Conservation (phyloP, 345 rosid genomes). For the Eucalyptus cloeziana region DNA sequence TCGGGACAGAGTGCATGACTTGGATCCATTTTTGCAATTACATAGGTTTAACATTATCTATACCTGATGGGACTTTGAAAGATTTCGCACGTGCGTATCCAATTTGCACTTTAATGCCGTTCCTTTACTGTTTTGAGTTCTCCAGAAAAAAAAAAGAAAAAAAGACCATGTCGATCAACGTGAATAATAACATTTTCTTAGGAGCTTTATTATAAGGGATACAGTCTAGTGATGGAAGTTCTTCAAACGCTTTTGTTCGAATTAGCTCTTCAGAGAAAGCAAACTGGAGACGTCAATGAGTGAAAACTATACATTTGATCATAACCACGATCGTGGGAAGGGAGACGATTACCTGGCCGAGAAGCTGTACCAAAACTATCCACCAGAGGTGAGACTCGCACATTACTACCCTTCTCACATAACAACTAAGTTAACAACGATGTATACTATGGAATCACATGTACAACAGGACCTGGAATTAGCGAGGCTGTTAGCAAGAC, state of each 20-base stretch:
- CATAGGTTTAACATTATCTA: background rate
- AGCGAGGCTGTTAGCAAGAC: slow-evolving; percentile 12
- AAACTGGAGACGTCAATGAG: background rate
- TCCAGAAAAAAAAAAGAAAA: background rate
- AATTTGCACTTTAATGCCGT: background rate
- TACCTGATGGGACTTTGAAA: background rate
- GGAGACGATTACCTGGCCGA: background rate
- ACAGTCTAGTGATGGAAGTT: background rate
- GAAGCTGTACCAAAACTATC: background rate
- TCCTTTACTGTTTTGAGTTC: background rate
- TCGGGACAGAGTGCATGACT: background rate
- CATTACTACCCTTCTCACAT: background rate
- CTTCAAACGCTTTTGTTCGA: background rate
- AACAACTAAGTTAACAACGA: background rate
- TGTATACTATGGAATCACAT: background rate
- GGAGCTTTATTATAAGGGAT: background rate
- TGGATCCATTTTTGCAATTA: background rate
- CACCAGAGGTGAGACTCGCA: background rate
- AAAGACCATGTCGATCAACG: background rate
- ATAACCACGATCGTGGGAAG: background rate
- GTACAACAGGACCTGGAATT: slow-evolving; percentile 19
- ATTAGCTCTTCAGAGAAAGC: background rate
- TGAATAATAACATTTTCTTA: background rate
- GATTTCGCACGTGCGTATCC: background rate
- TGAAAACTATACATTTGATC: background rate